Conservation (phyloP, 129 eudicot genomes). For the Helianthus tuberosus region DNA sequence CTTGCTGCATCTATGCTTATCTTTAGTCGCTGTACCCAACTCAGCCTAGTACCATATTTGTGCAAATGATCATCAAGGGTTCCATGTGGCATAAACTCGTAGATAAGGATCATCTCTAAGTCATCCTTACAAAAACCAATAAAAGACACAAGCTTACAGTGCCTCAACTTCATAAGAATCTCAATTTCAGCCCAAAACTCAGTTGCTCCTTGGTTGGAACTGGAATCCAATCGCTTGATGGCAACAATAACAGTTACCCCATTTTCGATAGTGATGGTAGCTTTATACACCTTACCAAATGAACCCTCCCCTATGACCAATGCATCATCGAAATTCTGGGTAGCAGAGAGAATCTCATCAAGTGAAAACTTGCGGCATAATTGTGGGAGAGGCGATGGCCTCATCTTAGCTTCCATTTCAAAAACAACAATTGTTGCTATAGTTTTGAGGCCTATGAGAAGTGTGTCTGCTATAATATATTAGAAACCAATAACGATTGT, state of each 20-base stretch:
- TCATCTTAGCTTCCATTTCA: background rate
- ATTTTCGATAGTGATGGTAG: background rate
- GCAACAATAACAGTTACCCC: background rate
- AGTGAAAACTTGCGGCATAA: no score
- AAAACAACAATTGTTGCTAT: background rate
- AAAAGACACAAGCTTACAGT: background rate
- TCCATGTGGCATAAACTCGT: background rate
- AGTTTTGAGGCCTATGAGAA: background rate
- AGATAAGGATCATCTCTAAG: background rate
- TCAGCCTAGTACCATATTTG: background rate
- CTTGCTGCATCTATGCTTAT: no score
- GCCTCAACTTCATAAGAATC: background rate
- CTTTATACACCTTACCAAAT: constrained; percentile 1
- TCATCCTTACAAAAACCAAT: background rate
- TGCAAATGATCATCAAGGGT: background rate
- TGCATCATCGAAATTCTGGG: no score
- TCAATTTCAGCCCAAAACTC: background rate
- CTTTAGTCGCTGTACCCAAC: no score
- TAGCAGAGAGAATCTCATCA: no score
- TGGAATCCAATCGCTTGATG: background rate
- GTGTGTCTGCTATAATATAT: background rate
- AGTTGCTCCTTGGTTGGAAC: background rate
- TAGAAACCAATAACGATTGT: no score
- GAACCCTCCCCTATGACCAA: background rate
- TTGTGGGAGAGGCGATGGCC: background rate